phyloP scores from a whole-genome alignment of 1,139 yeast genomes.

The Pichia sp. region DNA sequence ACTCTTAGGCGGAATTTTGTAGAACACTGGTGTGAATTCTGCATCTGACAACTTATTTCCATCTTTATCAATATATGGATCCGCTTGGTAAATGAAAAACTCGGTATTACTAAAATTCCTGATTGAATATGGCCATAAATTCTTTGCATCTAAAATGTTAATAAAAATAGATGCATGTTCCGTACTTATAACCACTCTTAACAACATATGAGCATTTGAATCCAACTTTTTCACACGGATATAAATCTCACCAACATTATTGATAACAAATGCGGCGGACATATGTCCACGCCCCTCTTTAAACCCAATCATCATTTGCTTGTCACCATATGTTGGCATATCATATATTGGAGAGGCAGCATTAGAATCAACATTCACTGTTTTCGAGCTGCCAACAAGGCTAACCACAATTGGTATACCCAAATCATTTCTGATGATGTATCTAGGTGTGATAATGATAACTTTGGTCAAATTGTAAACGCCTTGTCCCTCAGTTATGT shows the following conservation, averaged over 20 bases:
- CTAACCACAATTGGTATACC: conserved; percentile 53
- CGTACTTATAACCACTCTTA: conserved; percentile 67
- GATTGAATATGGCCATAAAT: conserved; percentile 89
- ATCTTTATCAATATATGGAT: conserved; percentile 72
- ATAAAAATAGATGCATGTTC: conserved; percentile 82
- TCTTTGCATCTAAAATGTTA: conserved; percentile 65
- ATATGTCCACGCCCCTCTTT: conserved; percentile 58
- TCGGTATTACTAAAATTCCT: conserved; percentile 84
- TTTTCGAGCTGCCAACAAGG: conserved; percentile 63
- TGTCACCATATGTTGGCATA: conserved; percentile 44
- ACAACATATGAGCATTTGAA: conserved; percentile 48
- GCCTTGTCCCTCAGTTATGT: conserved; percentile 83
- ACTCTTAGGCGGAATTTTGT: conserved; percentile 79
- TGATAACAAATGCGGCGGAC: conserved; percentile 85
- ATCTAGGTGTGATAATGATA: conserved; percentile 79
- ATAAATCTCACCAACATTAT: conserved; percentile 77
- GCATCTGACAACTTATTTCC: conserved; percentile 48
- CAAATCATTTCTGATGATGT: conserved; percentile 62
- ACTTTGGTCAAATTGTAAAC: conserved; percentile 73
- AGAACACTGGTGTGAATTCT: conserved; percentile 66
- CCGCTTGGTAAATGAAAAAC: conserved; percentile 78
- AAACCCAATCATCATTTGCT: conserved; percentile 58
- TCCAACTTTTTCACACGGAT: conserved; percentile 63
- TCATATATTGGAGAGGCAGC: conserved; percentile 62
- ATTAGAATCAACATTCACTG: conserved; percentile 43